A percentile compares a stretch with the other conserved stretches of the same genome.
These are phyloP conservation scores for Penicillium aurantiogriseum DNA, from an alignment of 2,329 filamentous ascomycete genomes.

Conservation along the genomic window DNA sequence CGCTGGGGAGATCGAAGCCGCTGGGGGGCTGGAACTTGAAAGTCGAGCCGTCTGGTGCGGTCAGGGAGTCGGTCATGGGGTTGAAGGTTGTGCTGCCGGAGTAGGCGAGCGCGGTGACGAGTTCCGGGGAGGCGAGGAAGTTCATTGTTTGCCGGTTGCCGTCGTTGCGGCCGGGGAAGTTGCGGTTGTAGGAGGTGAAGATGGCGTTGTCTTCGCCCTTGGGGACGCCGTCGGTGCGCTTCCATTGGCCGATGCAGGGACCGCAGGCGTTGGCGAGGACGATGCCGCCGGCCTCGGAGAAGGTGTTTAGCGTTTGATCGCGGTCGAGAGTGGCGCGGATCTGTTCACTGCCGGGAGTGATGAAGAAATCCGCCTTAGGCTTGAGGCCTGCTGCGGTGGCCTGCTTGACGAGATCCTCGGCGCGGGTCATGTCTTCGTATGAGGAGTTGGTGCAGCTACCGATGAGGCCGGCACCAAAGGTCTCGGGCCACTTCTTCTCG, in stretches of 20 bases:
- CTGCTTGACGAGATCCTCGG: constrained; percentile 89
- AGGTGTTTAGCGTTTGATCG: constrained; percentile 81
- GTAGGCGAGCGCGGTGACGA: constrained; percentile 95
- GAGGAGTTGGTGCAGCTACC: constrained; percentile 99
- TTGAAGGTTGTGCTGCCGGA: constrained; percentile 93
- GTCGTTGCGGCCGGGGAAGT: constrained; percentile 95
- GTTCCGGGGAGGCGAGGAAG: constrained; percentile 93
- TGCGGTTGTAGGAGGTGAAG: constrained; percentile 95
- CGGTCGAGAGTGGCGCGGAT: constrained; percentile 91
- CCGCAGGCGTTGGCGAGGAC: constrained; percentile 94
- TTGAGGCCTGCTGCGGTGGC: constrained; percentile 84
- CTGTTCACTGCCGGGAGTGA: constrained; percentile 94
- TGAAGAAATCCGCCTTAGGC: constrained; percentile 88
- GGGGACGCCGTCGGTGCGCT: constrained; percentile 76
- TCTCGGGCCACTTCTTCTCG: constrained; percentile 84
- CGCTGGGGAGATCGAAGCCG: constrained; percentile 60
- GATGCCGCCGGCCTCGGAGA: constrained; percentile 80
- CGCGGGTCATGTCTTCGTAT: constrained; percentile 97
- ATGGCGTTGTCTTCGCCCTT: constrained; percentile 93
- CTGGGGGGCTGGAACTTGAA: constrained; percentile 82
- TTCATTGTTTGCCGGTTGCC: constrained; percentile 98
- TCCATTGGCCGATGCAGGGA: constrained; percentile 85
- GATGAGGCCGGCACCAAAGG: constrained; percentile 88
- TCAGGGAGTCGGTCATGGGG: constrained; percentile 81
- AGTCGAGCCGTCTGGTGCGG: constrained; percentile 71